These are phyloP conservation scores for Tolypocladium ovalisporum DNA, from an alignment of 2,329 filamentous ascomycete genomes.

Conservation along the genomic window DNA sequence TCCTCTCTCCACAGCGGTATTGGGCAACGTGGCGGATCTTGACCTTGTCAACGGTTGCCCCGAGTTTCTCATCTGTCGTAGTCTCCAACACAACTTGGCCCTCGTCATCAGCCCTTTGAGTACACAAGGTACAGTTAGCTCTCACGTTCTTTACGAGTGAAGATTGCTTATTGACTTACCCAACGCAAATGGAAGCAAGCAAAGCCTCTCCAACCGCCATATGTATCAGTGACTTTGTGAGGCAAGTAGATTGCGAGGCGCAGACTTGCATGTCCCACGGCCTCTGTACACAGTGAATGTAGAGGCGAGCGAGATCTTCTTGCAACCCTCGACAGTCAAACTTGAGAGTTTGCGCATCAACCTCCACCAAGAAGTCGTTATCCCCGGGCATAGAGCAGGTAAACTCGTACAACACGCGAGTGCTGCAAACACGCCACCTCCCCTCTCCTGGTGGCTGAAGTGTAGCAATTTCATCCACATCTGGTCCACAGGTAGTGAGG, in stretches of 20 bases:
- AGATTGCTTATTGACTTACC: slow-evolving; percentile 9
- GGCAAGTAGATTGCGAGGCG: slow-evolving; percentile 5
- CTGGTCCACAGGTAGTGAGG: slow-evolving; percentile 14
- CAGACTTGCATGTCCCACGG: slow-evolving; percentile 21
- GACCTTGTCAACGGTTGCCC: slow-evolving; percentile 8
- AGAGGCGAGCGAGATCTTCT: slow-evolving; percentile 11
- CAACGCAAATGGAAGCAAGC: slow-evolving; percentile 10
- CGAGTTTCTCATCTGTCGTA: neutral
- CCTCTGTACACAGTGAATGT: slow-evolving; percentile 17
- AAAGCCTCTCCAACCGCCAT: slow-evolving; percentile 9
- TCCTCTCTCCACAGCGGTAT: slow-evolving; percentile 7
- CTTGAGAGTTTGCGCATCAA: slow-evolving; percentile 14
- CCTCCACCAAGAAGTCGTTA: slow-evolving; percentile 10
- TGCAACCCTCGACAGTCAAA: slow-evolving; percentile 9
- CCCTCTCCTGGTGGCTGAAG: slow-evolving; percentile 5
- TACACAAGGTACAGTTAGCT: neutral
- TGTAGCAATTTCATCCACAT: slow-evolving; percentile 11
- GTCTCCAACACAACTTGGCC: slow-evolving; percentile 10
- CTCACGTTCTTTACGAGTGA: neutral
- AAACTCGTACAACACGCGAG: slow-evolving; percentile 15
- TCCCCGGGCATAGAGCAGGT: slow-evolving; percentile 7
- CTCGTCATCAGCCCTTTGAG: slow-evolving; percentile 5
- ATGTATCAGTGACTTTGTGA: slow-evolving; percentile 6
- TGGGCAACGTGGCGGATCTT: slow-evolving; percentile 10
- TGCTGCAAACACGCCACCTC: slow-evolving; percentile 9